Percentiles rank a stretch among this genome's conserved stretches.
Conservation (phyloP, 768 basidiomycete species). For the Kondoa malvinella region DNA sequence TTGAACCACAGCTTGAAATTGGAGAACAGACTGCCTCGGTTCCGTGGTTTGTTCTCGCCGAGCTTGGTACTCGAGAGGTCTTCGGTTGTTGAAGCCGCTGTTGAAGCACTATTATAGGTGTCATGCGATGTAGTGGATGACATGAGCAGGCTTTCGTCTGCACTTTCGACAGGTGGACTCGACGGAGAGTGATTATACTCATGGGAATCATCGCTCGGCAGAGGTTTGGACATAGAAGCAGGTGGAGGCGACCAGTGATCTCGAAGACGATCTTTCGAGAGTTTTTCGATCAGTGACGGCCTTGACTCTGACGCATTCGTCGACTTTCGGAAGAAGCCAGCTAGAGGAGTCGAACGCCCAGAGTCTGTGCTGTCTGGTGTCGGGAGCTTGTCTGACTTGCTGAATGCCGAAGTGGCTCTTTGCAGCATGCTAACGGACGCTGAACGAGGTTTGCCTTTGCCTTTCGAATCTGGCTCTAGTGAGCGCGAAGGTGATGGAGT, state of each 20-base stretch:
- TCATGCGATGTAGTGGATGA: not conserved
- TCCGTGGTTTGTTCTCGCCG: constrained; percentile 34
- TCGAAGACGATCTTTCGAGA: not conserved
- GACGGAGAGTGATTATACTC: not conserved
- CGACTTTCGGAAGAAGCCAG: constrained; percentile 15
- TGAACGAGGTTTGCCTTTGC: constrained; percentile 49
- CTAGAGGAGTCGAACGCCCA: constrained; percentile 7
- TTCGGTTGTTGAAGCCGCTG: not conserved
- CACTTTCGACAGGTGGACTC: not conserved
- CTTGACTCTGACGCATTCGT: not conserved
- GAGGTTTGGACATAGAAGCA: not conserved
- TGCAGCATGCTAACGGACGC: constrained; percentile 94
- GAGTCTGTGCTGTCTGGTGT: constrained; percentile 32
- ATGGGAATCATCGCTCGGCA: not conserved
- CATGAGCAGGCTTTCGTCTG: not conserved
- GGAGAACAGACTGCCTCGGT: constrained; percentile 62
- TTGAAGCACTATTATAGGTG: not conserved
- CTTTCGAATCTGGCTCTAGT: constrained; percentile 1
- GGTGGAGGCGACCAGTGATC: not conserved
- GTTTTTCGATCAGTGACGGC: not conserved
- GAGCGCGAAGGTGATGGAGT: not conserved
- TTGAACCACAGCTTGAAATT: constrained; percentile 84
- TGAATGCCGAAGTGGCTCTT: constrained; percentile 63
- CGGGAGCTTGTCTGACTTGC: constrained; percentile 42
- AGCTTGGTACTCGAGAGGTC: not conserved